Evolutionary conservation across 306 rosid species (phyloP), one percentile per base, ranked within the genome.

Genomic region (Alnus glutinosa): DNA sequence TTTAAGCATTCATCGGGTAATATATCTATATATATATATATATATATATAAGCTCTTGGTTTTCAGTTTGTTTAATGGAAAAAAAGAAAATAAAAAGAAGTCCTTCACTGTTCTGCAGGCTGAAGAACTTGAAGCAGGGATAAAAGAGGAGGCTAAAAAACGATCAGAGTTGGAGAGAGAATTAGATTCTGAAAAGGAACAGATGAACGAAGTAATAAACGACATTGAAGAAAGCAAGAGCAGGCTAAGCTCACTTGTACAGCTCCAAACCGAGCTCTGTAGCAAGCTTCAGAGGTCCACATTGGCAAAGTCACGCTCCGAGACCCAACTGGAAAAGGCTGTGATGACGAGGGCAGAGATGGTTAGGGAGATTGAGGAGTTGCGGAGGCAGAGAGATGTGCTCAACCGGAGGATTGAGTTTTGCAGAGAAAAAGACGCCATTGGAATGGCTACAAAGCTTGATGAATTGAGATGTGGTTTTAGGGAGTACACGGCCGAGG

Each of bases 371-470:
- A 88, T 90, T 7, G 93, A 88, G 15, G 87, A 82, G 61, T 51
- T 94, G 32, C 50, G 94, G 71, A 57, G 81, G 58, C 91, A 90
- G 48, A 90, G 89, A 54, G 94, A 92, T 3, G 97, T 92, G 48
- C 68, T 94, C 18, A 85, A 81, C 5, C 76, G 96, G 55, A 88
- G 97, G 82, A 82, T 94, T 3, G 94, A 89, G 80, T 92, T 90
- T 50, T 92, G 96, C 67, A 92, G 78, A 69, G 89, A 92, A 6
- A 88, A 83, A 75, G 97, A 94, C 55, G 97, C 90, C 9, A 90
- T 92, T 7, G 92, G 92, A 62, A 92, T 80, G 88, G 86, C 81
- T 0, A 80, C 80, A 1, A 83, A 84, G 84, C 16, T 84, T 9
- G 74, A 58, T 1, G 89, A 88, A 55, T 64, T 51, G 9, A 44